Evolutionary conservation across 805 yeast genomes (phyloP).

Genomic region (Starmera amethionina): DNA sequence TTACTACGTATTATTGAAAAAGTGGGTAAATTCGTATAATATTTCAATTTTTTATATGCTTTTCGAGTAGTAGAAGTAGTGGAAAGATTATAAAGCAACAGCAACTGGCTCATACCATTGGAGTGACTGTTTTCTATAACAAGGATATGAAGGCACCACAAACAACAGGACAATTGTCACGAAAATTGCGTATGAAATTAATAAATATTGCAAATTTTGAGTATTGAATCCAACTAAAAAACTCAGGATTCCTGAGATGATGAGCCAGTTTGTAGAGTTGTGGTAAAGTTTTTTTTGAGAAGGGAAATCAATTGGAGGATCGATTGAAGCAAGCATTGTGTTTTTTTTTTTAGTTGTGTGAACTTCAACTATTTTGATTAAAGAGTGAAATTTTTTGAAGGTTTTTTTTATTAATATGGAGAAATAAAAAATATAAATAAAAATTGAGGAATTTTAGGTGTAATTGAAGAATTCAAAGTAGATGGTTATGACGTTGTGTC

Average conservation of each 20-base stretch:
- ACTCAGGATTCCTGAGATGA: conserved; percentile 23
- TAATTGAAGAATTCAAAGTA: no score
- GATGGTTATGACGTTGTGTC: neutral
- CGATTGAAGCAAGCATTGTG: neutral
- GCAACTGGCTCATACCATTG: conserved; percentile 32
- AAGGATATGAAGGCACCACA: conserved; percentile 51
- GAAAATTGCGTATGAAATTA: conserved; percentile 29
- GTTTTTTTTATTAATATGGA: neutral
- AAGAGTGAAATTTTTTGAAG: neutral
- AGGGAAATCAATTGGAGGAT: conserved; percentile 22
- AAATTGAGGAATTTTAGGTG: no score
- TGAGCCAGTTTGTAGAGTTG: conserved; percentile 9
- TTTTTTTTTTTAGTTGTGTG: neutral
- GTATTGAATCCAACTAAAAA: conserved; percentile 37
- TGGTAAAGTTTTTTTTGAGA: conserved; percentile 17
- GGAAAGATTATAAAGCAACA: conserved; percentile 1
- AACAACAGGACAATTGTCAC: conserved; percentile 24
- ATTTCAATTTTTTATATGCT: neutral
- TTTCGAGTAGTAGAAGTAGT: neutral
- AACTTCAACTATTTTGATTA: neutral
- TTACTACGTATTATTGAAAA: neutral
- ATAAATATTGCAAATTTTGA: conserved; percentile 31
- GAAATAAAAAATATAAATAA: no score
- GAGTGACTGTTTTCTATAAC: conserved; percentile 38
- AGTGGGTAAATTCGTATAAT: neutral